Percentiles rank a stretch among this genome's conserved stretches.
Evolutionary conservation across 1,284 basidiomycete species (phyloP).

Genomic region (Grifola frondosa): DNA sequence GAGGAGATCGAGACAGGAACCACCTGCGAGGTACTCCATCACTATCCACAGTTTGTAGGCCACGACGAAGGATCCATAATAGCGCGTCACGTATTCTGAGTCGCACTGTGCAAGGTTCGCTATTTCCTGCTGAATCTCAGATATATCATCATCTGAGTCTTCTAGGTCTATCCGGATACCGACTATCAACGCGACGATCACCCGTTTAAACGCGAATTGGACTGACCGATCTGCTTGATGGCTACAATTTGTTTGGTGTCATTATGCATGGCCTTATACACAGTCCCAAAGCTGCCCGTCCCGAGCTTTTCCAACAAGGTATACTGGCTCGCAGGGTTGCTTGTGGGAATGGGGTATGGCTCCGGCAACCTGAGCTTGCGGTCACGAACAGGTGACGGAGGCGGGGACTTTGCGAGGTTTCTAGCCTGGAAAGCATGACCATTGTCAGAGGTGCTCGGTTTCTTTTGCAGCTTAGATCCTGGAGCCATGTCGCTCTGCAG

Average conservation of each 20-base stretch:
- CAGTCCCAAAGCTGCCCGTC: conserved; percentile 95
- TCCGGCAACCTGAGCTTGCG: conserved; percentile 45
- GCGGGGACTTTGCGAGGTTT: conserved; percentile 45
- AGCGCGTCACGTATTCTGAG: conserved; percentile 93
- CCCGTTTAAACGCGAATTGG: conserved; percentile 1
- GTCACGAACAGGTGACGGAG: conserved; percentile 46
- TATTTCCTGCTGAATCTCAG: conserved; percentile 98
- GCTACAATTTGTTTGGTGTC: conserved; percentile 93
- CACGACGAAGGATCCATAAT: conserved; percentile 96
- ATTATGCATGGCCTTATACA: conserved; percentile 96
- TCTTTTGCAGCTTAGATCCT: conserved; percentile 30
- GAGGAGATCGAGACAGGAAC: conserved; percentile 95
- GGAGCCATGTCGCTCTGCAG: conserved; percentile 23
- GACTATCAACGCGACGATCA: conserved; percentile 7
- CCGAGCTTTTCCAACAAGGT: conserved; percentile 94
- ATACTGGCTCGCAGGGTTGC: conserved; percentile 85
- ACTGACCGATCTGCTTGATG: conserved; percentile 94
- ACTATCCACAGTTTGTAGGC: conserved; percentile 99
- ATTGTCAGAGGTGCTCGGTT: conserved; percentile 27
- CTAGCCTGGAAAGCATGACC: conserved; percentile 39
- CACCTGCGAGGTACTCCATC: conserved; percentile 98
- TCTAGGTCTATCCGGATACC: conserved; percentile 64
- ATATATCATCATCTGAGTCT: conserved; percentile 92
- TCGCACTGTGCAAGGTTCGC: conserved; percentile 94
- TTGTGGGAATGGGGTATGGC: conserved; percentile 68